These are phyloP conservation scores for Ammopiptanthus mongolicus DNA, from an alignment of 306 rosid species.

Conservation along the genomic window DNA sequence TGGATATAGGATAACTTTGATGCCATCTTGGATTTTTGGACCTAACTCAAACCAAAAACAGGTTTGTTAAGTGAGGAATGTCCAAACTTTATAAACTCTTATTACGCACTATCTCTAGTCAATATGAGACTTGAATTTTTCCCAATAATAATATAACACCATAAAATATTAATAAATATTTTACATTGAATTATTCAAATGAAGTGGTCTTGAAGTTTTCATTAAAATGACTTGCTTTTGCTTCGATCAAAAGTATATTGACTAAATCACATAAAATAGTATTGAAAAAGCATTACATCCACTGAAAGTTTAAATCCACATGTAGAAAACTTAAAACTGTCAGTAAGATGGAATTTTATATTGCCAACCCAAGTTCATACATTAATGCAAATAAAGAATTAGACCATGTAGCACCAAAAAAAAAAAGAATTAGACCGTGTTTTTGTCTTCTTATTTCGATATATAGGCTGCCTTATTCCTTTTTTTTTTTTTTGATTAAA, in stretches of 20 bases:
- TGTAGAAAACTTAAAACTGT: conserved; percentile 12
- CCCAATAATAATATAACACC: not conserved
- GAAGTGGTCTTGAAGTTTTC: conserved; percentile 20
- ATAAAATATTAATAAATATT: not conserved
- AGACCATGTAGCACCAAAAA: too few species aligned
- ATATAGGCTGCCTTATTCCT: not conserved
- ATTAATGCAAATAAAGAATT: conserved; percentile 9
- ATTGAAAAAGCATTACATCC: not conserved
- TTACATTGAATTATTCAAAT: too few species aligned
- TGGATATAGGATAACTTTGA: too few species aligned
- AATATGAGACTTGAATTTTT: too few species aligned
- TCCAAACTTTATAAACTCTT: too few species aligned
- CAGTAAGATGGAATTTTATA: conserved; percentile 12
- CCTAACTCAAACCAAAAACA: too few species aligned
- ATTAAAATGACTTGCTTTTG: conserved; percentile 11
- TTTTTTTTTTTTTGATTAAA: too few species aligned
- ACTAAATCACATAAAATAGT: conserved; percentile 21
- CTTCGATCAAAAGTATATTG: conserved; percentile 17
- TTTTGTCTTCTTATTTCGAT: not conserved
- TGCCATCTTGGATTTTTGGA: too few species aligned
- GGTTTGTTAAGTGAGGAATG: too few species aligned
- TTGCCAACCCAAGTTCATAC: conserved; percentile 17
- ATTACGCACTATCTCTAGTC: too few species aligned
- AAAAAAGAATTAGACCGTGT: too few species aligned
- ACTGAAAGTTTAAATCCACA: conserved; percentile 9